A percentile compares a stretch with the other conserved stretches of the same genome.
These are phyloP conservation scores for Hirsutella thompsonii DNA, from an alignment of 2,329 filamentous ascomycete species.

Conservation along the genomic window DNA sequence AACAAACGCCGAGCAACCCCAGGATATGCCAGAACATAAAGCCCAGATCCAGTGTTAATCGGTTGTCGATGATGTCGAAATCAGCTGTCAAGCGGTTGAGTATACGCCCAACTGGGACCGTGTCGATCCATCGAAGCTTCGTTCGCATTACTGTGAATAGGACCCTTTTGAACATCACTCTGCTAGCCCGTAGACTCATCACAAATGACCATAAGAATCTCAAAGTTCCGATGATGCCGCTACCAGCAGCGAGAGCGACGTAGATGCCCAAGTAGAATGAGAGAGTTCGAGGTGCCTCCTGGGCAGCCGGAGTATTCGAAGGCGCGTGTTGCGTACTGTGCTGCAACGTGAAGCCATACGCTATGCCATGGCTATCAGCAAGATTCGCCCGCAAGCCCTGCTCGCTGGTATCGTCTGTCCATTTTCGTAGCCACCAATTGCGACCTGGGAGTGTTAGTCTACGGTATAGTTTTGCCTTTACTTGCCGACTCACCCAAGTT, in stretches of 20 bases:
- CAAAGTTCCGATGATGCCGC: slow-evolving; percentile 45
- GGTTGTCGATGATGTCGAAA: slow-evolving; percentile 60
- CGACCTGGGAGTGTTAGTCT: slow-evolving; percentile 21
- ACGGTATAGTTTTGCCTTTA: background rate
- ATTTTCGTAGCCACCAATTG: slow-evolving; percentile 52
- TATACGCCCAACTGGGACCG: slow-evolving; percentile 62
- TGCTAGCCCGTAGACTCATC: slow-evolving; percentile 57
- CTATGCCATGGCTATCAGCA: slow-evolving; percentile 21
- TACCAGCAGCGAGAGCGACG: slow-evolving; percentile 41
- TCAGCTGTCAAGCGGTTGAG: slow-evolving; percentile 70
- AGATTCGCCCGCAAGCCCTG: slow-evolving; percentile 1
- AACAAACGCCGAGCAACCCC: slow-evolving; percentile 50
- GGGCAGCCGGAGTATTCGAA: slow-evolving; percentile 13
- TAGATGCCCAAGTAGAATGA: slow-evolving; percentile 59
- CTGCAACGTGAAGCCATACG: slow-evolving; percentile 33
- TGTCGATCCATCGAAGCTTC: slow-evolving; percentile 70
- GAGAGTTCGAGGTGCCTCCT: slow-evolving; percentile 25
- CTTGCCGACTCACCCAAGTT: slow-evolving; percentile 31
- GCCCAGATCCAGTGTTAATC: slow-evolving; percentile 49
- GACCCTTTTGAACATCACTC: slow-evolving; percentile 52
- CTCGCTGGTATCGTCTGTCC: slow-evolving; percentile 30
- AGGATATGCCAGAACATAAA: slow-evolving; percentile 48
- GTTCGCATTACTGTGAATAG: slow-evolving; percentile 56
- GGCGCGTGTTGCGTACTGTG: slow-evolving; percentile 29
- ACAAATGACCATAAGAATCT: slow-evolving; percentile 51